These are phyloP conservation scores for Piromyces finnis DNA, from an alignment of 192 early-diverging fungal genomes.

Conservation along the genomic window DNA sequence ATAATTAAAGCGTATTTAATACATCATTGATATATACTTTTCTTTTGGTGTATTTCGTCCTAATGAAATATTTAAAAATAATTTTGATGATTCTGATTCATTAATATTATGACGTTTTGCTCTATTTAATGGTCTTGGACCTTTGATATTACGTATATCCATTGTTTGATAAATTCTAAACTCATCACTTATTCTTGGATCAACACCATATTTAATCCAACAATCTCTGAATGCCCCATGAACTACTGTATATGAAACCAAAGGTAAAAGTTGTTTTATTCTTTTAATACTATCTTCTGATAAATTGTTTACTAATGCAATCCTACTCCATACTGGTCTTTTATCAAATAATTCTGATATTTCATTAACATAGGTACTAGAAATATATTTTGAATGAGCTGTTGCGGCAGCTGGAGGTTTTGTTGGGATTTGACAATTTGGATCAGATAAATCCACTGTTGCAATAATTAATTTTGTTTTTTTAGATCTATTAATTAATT, in stretches of 20 bases:
- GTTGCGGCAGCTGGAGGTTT: slow-evolving; percentile 5
- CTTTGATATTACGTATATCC: background rate
- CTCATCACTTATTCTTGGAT: slow-evolving; percentile 6
- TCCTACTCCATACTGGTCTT: slow-evolving; percentile 20
- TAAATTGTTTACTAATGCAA: slow-evolving; percentile 7
- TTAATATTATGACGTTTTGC: background rate
- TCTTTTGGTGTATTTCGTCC: background rate
- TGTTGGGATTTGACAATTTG: slow-evolving; percentile 5
- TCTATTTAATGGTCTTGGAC: background rate
- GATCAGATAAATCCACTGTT: slow-evolving; percentile 5
- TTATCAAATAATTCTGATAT: slow-evolving; percentile 15
- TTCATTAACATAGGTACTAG: slow-evolving; percentile 2
- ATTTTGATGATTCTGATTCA: background rate
- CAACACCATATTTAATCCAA: slow-evolving; percentile 24
- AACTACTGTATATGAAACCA: slow-evolving; percentile 10
- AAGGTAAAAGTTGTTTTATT: slow-evolving; percentile 7
- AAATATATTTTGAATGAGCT: slow-evolving; percentile 1
- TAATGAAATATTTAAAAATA: background rate
- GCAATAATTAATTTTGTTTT: background rate
- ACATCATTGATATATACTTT: background rate
- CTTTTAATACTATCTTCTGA: slow-evolving; percentile 5
- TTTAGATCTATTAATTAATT: slow-evolving; percentile 6
- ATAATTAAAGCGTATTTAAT: background rate
- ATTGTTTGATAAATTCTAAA: background rate
- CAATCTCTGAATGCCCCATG: slow-evolving; percentile 22